Base-by-base conservation (phyloP, 1,284 basidiomycete genomes). In the Peniophora sp. region DNA sequence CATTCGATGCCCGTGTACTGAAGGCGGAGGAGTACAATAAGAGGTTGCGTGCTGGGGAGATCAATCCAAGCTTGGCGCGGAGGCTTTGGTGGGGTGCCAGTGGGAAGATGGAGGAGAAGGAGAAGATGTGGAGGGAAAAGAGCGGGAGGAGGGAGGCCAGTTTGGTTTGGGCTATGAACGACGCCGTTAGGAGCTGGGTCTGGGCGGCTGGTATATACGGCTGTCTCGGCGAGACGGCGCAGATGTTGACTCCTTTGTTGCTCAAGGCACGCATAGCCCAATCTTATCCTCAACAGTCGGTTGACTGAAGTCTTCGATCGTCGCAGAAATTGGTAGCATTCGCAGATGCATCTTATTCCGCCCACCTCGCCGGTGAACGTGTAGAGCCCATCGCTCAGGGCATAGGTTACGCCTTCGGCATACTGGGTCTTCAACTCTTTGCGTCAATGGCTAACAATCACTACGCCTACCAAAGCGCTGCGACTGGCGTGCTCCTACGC, bases 171-270 rank as follows among this genome's bases (percentile, higher is more conserved):
- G 84, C 92, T 0, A 75, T 96, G 62, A 89, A 87, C 59, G 92
- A 95, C 62, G 85, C 84, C 51, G 78, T 96, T 56, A 83, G 82
- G 32, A 83, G 79, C 74, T 85, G 81, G 72, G 91, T 95, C 63
- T 95, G 92, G 92, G 72, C 77, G 2, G 85, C 77, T 50, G 90
- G 89, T 3, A 9, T 86, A 8, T 69, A 92, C 64, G 95, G 93
- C 63, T 70, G 93, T 35, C 65, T 87, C 22, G 77, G 79, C 1
- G 89, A 92, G 61, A 77, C 78, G 2, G 77, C 85, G 2, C 81
- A 83, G 53, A 75, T 91, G n/a, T 83, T 81, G 12, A 85, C 81
- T 58, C 89, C 88, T 2, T 73, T 93, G 2, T 62, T 94, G 16
- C 79, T 92, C 52, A 34, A 88, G 66, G 80, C 79, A 53, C 16